Percentiles rank a stretch among this genome's conserved stretches.
Conservation (phyloP, 768 basidiomycete species). For the Paxillus ammoniavirescens region DNA sequence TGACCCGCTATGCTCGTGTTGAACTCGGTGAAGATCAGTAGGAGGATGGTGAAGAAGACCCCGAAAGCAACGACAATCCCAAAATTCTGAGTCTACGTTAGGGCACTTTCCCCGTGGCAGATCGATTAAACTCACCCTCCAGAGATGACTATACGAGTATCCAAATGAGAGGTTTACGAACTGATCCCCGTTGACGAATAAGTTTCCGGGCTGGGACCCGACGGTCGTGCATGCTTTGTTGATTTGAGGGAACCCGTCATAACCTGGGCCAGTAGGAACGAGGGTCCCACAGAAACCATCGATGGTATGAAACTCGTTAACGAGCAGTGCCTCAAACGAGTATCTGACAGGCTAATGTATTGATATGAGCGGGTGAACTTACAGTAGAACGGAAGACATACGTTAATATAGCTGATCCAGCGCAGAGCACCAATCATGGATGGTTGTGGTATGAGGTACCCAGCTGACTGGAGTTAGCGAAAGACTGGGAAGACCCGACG, state of each 20-base stretch:
- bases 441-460: slow-evolving; percentile 57
- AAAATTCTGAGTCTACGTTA: slow-evolving; percentile 44
- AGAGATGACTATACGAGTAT: slow-evolving; percentile 46
- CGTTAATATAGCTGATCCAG: slow-evolving; percentile 68
- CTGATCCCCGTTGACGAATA: slow-evolving; percentile 55
- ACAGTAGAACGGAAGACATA: slow-evolving; percentile 37
- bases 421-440: slow-evolving; percentile 67
- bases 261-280: slow-evolving; percentile 62
- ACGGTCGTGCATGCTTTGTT: slow-evolving; percentile 80
- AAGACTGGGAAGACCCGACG: not conserved
- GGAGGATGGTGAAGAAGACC: slow-evolving; percentile 50
- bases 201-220: slow-evolving; percentile 61
- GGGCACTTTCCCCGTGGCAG: not conserved
- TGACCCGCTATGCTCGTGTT: slow-evolving; percentile 37
- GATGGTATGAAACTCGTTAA: slow-evolving; percentile 79
- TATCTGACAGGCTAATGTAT: slow-evolving; percentile 50
- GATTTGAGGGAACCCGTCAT: slow-evolving; percentile 48
- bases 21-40: slow-evolving; percentile 60
- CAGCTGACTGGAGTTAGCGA: slow-evolving; percentile 27
- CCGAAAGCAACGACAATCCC: slow-evolving; percentile 72
- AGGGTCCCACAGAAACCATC: slow-evolving; percentile 58
- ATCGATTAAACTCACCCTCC: slow-evolving; percentile 36
- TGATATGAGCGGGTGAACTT: not conserved
- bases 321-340: slow-evolving; percentile 66
- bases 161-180: slow-evolving; percentile 49